Base-by-base conservation (phyloP, 140 eudicot genomes). In the Erigeron philadelphicus region DNA sequence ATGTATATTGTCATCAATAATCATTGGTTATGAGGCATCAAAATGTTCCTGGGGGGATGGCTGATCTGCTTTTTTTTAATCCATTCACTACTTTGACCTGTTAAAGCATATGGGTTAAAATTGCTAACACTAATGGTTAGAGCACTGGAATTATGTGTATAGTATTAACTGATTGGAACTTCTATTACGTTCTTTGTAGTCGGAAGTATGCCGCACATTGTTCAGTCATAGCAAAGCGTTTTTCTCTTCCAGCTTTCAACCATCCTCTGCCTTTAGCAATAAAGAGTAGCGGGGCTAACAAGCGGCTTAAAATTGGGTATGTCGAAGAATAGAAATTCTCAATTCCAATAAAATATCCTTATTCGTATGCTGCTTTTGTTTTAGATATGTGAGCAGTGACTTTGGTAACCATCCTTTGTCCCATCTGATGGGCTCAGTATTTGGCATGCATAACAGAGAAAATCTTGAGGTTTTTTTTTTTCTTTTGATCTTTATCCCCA, bases 381-480 rank as follows among this genome's bases (percentile, higher is more conserved):
- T n/a, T n/a, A 92, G 98, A 59, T 92, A 93, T 72, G 96, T 93
- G 64, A 93, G 98, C 87, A 93, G 98, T 65, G 98, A 93, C 80
- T 93, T 93, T 76, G 96, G 98, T 62, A 89, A 93, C 75, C 98
- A 93, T 66, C 98, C 98, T 11, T 76, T 93, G 48, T 93, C 98
- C 8, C 98, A 93, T 79, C 78, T 93, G 64, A 93, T 93, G 98
- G 96, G 96, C 49, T 93, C 98, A 2, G 93, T 93, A 16, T 93
- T 86, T 72, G 98, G 98, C 72, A 93, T 93, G 96, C 98, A 93
- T 50, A 79, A 93, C 57, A 70, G 78, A 67, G 84, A 86, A 63
- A 81, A 89, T 46, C 77, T 93, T 40, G 96, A 92, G 95, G 95
- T n/a, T n/a, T n/a, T n/a, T n/a, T n/a, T n/a, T n/a, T n/a, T n/a